Conservation (phyloP, 2,329 filamentous ascomycete genomes). For the Purpureocillium takamizusanense region DNA sequence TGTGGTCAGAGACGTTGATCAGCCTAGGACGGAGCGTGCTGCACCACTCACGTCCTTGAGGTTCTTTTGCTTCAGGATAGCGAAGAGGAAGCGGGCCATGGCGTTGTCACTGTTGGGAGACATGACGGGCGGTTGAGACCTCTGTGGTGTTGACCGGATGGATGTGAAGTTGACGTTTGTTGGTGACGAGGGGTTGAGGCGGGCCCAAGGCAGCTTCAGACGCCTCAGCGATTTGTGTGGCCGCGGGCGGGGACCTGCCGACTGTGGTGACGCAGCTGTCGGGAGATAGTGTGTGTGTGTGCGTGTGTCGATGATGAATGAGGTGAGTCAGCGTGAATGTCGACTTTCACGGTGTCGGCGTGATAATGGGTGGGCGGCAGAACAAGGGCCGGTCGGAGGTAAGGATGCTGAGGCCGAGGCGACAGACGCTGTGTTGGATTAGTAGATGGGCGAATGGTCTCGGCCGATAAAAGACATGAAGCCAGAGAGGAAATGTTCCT, state of each 20-base stretch:
- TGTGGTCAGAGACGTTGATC: neutral
- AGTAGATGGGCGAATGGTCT: no score
- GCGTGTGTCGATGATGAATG: neutral
- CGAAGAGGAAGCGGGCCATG: constrained; percentile 50
- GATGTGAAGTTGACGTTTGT: neutral
- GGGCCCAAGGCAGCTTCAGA: neutral
- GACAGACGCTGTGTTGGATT: no score
- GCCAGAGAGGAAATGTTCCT: no score
- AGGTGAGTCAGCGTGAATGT: constrained; percentile 1
- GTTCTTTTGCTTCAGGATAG: constrained; percentile 50
- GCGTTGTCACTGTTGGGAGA: constrained; percentile 45
- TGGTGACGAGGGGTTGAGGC: neutral
- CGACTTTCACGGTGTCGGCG: neutral
- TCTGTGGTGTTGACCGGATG: no score
- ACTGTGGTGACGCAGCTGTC: no score
- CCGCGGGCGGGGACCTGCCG: no score
- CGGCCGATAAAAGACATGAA: no score
- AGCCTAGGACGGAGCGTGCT: neutral
- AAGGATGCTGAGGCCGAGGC: no score
- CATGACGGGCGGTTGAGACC: constrained; percentile 25
- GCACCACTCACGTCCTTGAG: constrained; percentile 46
- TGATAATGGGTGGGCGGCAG: neutral
- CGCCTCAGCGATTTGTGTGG: neutral
- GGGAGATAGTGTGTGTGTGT: no score
- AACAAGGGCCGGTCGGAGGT: no score